These are phyloP conservation scores for Herpetomonas tarakana DNA, from an alignment of 208 protist genomes.

Conservation along the genomic window DNA sequence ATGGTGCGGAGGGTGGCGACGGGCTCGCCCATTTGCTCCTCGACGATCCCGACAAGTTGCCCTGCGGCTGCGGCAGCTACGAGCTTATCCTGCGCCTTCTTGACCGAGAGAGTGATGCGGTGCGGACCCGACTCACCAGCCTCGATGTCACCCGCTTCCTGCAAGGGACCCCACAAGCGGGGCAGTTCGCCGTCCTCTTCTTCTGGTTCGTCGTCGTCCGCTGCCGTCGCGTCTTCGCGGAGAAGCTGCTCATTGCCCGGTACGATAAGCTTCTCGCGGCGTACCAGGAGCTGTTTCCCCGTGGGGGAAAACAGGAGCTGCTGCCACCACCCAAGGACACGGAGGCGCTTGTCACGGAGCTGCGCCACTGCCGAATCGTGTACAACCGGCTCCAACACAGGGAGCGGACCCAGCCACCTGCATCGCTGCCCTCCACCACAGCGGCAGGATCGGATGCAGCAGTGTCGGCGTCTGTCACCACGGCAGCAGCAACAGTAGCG, in stretches of 20 bases:
- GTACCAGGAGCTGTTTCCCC: constrained; percentile 46
- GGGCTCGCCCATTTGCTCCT: background rate
- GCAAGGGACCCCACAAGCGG: constrained; percentile 23
- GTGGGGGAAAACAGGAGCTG: constrained; percentile 8
- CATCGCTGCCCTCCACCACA: too few species aligned
- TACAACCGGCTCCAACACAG: background rate
- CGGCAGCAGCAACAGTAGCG: too few species aligned
- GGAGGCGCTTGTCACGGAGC: constrained; percentile 20
- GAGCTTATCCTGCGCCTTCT: constrained; percentile 39
- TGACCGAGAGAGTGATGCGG: constrained; percentile 31
- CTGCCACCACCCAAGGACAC: constrained; percentile 16
- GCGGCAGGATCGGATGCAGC: too few species aligned
- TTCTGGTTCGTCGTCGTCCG: constrained; percentile 69
- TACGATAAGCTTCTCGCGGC: constrained; percentile 31
- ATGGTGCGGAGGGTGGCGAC: constrained; percentile 5
- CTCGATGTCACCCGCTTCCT: constrained; percentile 54
- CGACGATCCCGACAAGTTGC: constrained; percentile 6
- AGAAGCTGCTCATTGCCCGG: constrained; percentile 50
- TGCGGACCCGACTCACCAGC: constrained; percentile 33
- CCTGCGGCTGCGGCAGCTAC: constrained; percentile 13
- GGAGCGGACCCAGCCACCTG: too few species aligned
- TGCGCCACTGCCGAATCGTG: constrained; percentile 4
- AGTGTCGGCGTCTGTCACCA: background rate
- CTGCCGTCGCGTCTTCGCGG: constrained; percentile 32
- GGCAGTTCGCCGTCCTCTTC: constrained; percentile 42